These are phyloP conservation scores for Cordyceps cicadae DNA, from an alignment of 2,329 filamentous ascomycete genomes.

Conservation along the genomic window DNA sequence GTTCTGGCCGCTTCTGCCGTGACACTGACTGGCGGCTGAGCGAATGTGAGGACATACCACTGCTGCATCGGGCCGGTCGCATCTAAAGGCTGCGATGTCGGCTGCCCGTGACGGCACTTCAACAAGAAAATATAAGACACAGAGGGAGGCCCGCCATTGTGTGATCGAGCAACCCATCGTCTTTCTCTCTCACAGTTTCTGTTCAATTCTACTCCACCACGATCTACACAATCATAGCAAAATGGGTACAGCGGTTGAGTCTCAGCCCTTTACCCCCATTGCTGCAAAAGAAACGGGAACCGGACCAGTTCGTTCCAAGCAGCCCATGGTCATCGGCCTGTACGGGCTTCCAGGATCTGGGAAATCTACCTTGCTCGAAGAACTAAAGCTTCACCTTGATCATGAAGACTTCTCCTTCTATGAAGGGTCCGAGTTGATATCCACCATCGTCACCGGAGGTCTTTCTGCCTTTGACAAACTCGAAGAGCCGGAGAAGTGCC, in stretches of 20 bases:
- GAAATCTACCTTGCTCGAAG: conserved; percentile 37
- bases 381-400: conserved; percentile 29
- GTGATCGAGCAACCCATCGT: no score
- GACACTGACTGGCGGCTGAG: neutral
- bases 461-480: conserved; percentile 38
- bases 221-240: neutral
- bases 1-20: conserved; percentile 22
- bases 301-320: conserved; percentile 14
- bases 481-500: conserved; percentile 26
- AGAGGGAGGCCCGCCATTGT: no score
- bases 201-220: no score
- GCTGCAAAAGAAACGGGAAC: neutral
- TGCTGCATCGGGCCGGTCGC: neutral
- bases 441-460: conserved; percentile 33
- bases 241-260: no score
- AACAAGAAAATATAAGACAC: neutral
- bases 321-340: conserved; percentile 39
- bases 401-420: conserved; percentile 34
- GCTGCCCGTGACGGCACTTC: no score
- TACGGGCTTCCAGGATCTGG: conserved; percentile 48
- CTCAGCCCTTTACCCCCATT: no score
- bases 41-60: neutral
- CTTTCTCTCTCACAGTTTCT: no score
- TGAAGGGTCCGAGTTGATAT: conserved; percentile 46
- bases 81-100: no score